Evolutionary conservation across 352 stramenopile species (phyloP).

Genomic region (Pythium monospermum): DNA sequence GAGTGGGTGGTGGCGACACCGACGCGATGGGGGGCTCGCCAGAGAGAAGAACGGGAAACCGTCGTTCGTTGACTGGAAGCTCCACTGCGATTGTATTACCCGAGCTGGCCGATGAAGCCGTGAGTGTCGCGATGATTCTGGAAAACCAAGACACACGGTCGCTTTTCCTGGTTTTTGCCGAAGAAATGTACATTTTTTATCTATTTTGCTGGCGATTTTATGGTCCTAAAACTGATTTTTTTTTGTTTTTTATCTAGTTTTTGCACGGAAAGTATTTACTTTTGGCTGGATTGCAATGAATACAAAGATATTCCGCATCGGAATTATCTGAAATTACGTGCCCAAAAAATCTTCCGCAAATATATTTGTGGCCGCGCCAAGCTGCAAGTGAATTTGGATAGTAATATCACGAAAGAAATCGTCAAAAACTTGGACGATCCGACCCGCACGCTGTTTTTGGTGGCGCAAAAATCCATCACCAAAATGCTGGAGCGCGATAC

Average conservation of each 20-base stretch:
- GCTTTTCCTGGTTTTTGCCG: conserved; percentile 66
- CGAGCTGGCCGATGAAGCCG: conserved; percentile 30
- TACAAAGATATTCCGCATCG: conserved; percentile 73
- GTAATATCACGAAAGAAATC: conserved; percentile 48
- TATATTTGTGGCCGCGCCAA: conserved; percentile 64
- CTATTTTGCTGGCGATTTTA: neutral
- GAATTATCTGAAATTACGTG: conserved; percentile 68
- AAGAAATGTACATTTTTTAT: conserved; percentile 60
- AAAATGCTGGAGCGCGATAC: conserved; percentile 77
- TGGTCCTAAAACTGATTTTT: conserved; percentile 1
- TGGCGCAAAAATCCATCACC: conserved; percentile 57
- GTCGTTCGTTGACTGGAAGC: neutral
- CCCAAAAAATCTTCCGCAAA: conserved; percentile 77
- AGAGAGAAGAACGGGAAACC: neutral
- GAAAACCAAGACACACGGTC: conserved; percentile 56
- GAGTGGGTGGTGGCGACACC: conserved; percentile 1
- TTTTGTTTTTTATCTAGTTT: conserved; percentile 30
- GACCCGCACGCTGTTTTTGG: conserved; percentile 49
- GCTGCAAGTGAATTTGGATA: conserved; percentile 70
- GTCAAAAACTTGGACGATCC: conserved; percentile 50
- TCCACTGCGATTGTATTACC: neutral
- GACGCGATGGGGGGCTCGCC: neutral
- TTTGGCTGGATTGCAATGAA: conserved; percentile 81
- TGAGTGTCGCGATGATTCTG: conserved; percentile 55
- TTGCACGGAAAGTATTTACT: conserved; percentile 79